Evolutionary conservation across 1,284 basidiomycete species (phyloP), one percentile per base, ranked within the genome.

Genomic region (Microstroma glucosiphilum): DNA sequence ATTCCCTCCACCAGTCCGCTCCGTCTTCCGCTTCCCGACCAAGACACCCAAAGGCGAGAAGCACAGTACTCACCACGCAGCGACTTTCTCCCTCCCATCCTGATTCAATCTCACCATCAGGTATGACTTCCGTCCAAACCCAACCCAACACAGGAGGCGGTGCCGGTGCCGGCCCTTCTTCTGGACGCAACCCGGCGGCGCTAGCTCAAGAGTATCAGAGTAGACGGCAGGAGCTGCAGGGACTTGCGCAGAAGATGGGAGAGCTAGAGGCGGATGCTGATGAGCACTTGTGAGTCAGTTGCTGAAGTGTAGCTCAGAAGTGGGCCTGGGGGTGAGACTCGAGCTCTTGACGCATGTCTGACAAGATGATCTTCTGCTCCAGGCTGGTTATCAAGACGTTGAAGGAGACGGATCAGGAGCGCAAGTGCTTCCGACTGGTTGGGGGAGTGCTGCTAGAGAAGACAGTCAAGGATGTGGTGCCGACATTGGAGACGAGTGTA

Each of bases 361-460:
- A 17, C 43, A 48, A 17, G 17, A 21, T 21, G 17, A 48, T 21
- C 43, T 17, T 48, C 43, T 48, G 3, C 23, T 13, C 30, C 71
- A 97, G 92, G 49, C 84, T 98, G 17, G 96, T 99, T 9, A 84
- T 98, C 54, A 85, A 85, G 1, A 97, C 94, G 0, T 82, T 99
- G 30, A 82, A 89, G 49, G 83, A 83, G 40, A 71, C 73, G 37
- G 66, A 66, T 19, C 68, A 69, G 59, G 84, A 87, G 76, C 87
- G 96, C 65, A 92, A 91, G 81, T 98, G 96, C 81, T 99, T 97
- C 82, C 87, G 96, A 57, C 84, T 98, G 69, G 90, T 99, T 65
- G 96, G 96, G 12, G 96, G 94, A 37, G 88, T 96, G 1, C 85
- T 99, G 9, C 93, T 97, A 26, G 92, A 98, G 80, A 85, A 93